These are phyloP conservation scores for Clonostachys chloroleuca DNA, from an alignment of 2,329 filamentous ascomycete species.

Conservation along the genomic window DNA sequence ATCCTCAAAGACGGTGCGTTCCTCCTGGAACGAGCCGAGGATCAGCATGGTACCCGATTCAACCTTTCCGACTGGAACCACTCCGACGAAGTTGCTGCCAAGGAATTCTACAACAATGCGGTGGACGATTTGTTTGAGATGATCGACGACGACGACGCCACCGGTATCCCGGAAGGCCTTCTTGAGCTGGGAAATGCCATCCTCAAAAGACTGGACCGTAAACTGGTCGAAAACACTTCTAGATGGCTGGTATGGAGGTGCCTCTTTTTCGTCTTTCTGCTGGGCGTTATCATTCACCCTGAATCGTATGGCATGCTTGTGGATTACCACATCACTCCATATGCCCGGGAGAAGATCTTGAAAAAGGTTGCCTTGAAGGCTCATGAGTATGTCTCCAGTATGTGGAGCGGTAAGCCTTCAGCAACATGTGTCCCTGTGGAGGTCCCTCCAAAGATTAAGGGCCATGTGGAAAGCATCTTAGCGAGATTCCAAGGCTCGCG, in stretches of 20 bases:
- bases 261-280: slow-evolving; percentile 85
- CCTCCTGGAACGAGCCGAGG: slow-evolving; percentile 78
- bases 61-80: slow-evolving; percentile 69
- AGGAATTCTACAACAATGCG: slow-evolving; percentile 84
- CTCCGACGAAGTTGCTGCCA: slow-evolving; percentile 76
- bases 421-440: slow-evolving; percentile 40
- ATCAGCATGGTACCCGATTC: slow-evolving; percentile 67
- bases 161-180: slow-evolving; percentile 81
- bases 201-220: slow-evolving; percentile 68
- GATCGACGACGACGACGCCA: slow-evolving; percentile 77
- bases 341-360: slow-evolving; percentile 77
- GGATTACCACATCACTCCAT: slow-evolving; percentile 88
- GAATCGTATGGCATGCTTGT: slow-evolving; percentile 78
- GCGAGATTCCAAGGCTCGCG: slow-evolving; percentile 54
- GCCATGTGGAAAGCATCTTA: slow-evolving; percentile 69
- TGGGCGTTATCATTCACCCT: slow-evolving; percentile 80
- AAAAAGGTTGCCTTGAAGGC: slow-evolving; percentile 78
- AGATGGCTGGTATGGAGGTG: slow-evolving; percentile 86
- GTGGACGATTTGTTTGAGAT: slow-evolving; percentile 80
- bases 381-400: slow-evolving; percentile 74
- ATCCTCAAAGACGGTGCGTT: slow-evolving; percentile 91
- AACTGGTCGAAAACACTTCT: slow-evolving; percentile 69
- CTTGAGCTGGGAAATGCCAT: slow-evolving; percentile 83
- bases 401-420: slow-evolving; percentile 64
- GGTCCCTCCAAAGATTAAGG: slow-evolving; percentile 58